Evolutionary conservation across 176 grass and related monocot species (phyloP), one percentile per base, ranked within the genome.

Genomic region (Olyra latifolia): DNA sequence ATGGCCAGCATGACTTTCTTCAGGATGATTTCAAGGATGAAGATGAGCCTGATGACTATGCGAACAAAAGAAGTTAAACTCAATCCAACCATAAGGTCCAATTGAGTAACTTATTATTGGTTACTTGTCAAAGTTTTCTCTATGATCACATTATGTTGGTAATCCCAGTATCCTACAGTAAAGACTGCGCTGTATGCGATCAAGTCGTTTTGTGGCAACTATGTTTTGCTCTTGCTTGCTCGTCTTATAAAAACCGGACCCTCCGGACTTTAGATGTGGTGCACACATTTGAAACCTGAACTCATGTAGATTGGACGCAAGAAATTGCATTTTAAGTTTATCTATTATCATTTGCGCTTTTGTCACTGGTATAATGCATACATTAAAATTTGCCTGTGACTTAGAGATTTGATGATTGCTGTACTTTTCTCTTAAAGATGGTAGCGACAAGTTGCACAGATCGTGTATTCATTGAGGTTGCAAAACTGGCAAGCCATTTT

Each of bases 41-140:
- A 27, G 84, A 76, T 35, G 83, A 82, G 48, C 28, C 79, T 45
- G 44, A 90, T 44, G 81, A 87, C 63, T 90, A 82, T 44, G 85
- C 81, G 27, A 80, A 83, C 69, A 91, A 91, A 59, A 87, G 62
- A 66, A 75, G 76, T 38, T 91, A 44, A 87, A 29, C 1, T 17
- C 19, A 2, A 5, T 41, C 23, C 15, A 79, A 10, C 29, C 39
- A 65, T 43, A 24, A 55, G 48, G 12, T 44, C 4, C 5, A 24
- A 4, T 61, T 4, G 0, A 29, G 46, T 28, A 53, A 71, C 35
- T 72, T 30, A 27, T 30, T 7, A 10, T 55, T 22, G 9, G 16
- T 62, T 40, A 8, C 23, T 8, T 12, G 29, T 54, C 15, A 55
- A 62, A 12, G 16, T 71, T 5, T 19, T 72, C 54, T 82, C 54